Conservation (phyloP, 352 stramenopile genomes). For the Pythium aquatile region DNA sequence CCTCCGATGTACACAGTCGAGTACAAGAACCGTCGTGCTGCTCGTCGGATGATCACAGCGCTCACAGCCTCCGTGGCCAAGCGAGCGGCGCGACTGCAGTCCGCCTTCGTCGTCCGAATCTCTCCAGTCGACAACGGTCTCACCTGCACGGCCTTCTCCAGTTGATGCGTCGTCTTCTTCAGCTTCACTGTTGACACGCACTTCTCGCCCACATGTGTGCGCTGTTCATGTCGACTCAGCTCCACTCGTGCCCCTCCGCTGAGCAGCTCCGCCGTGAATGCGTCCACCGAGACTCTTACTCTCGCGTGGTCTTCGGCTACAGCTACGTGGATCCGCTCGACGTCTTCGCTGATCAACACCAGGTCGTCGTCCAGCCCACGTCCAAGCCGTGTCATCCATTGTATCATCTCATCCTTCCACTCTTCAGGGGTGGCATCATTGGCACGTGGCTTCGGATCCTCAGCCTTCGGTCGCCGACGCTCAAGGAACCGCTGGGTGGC, state of each 20-base stretch:
- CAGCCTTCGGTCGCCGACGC: background rate
- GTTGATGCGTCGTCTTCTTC: background rate
- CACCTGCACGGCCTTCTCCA: background rate
- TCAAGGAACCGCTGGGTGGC: constrained; percentile 15
- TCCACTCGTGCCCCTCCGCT: background rate
- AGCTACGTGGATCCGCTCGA: constrained; percentile 11
- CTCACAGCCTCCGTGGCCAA: constrained; percentile 11
- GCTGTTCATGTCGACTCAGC: background rate
- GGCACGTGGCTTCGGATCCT: background rate
- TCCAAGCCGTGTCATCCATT: background rate
- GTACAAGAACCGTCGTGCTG: constrained; percentile 19
- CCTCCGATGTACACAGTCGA: constrained; percentile 14
- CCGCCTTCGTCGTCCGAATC: background rate
- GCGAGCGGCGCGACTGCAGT: constrained; percentile 9
- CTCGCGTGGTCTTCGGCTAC: constrained; percentile 1
- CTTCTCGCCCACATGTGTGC: background rate
- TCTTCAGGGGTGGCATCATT: background rate
- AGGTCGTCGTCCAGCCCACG: constrained; percentile 8
- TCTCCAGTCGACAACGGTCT: background rate
- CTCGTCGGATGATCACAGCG: constrained; percentile 18
- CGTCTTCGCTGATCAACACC: constrained; percentile 7
- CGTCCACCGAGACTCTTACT: constrained; percentile 7
- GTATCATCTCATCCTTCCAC: background rate
- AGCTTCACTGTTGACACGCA: background rate
- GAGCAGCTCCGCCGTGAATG: constrained; percentile 16